Evolutionary conservation across 768 basidiomycete genomes (phyloP).

Genomic region (Lepiota venenata): DNA sequence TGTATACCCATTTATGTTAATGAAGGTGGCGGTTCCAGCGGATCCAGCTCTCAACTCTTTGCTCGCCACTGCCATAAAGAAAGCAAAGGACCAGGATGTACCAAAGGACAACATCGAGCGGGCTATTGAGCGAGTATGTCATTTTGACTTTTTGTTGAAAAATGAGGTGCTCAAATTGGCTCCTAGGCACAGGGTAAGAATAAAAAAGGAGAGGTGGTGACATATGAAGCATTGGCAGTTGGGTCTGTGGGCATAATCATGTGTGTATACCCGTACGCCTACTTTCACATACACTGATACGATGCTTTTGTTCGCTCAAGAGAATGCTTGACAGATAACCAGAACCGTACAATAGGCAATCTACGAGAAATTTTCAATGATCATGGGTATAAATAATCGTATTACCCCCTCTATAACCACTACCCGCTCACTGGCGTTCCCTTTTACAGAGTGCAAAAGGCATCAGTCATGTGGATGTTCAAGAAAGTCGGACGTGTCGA

Average conservation of each 20-base stretch:
- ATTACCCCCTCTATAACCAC: neutral
- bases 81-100: conserved; percentile 53
- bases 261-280: conserved; percentile 32
- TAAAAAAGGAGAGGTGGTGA: conserved; percentile 44
- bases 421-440: neutral
- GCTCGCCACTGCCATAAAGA: conserved; percentile 51
- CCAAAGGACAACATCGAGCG: conserved; percentile 70
- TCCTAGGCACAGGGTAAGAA: conserved; percentile 39
- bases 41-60: conserved; percentile 53
- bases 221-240: conserved; percentile 59
- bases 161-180: neutral
- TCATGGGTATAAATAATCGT: conserved; percentile 39
- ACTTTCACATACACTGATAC: too few species aligned
- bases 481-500: conserved; percentile 47
- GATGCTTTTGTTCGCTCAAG: conserved; percentile 11
- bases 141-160: neutral
- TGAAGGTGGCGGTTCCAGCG: conserved; percentile 51
- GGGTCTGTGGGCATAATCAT: conserved; percentile 62
- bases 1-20: neutral
- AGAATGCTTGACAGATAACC: conserved; percentile 51
- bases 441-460: conserved; percentile 47
- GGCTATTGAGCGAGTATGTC: conserved; percentile 50
- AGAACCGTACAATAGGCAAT: conserved; percentile 56
- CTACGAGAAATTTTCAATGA: conserved; percentile 48
- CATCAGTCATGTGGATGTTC: conserved; percentile 68